These are phyloP conservation scores for Cicer bijugum DNA, from an alignment of 306 rosid genomes.

Conservation along the genomic window DNA sequence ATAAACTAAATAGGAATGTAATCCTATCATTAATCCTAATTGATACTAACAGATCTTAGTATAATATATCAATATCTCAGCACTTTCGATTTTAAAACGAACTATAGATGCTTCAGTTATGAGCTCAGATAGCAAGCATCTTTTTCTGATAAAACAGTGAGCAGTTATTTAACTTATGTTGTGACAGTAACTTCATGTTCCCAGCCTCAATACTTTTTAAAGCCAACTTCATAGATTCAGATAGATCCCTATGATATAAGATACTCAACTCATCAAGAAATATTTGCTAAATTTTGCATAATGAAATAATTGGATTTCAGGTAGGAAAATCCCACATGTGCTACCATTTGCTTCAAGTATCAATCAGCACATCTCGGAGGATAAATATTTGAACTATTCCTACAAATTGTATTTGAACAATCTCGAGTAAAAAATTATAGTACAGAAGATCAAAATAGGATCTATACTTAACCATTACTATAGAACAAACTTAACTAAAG, in stretches of 20 bases:
- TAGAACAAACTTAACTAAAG: slow-evolving; percentile 2
- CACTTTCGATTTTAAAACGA: background rate
- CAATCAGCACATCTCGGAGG: background rate
- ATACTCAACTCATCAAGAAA: slow-evolving; percentile 10
- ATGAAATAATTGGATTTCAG: slow-evolving; percentile 7
- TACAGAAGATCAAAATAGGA: background rate
- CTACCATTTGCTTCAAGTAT: slow-evolving; percentile 1
- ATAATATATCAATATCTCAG: background rate
- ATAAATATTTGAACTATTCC: slow-evolving; percentile 10
- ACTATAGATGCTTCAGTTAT: background rate
- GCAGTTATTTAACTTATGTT: too few relatives aligned
- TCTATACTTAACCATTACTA: background rate
- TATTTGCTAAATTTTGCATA: background rate
- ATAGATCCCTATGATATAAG: background rate
- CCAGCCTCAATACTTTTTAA: too few relatives aligned
- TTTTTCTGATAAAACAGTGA: too few relatives aligned
- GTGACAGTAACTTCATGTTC: too few relatives aligned
- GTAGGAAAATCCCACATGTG: background rate
- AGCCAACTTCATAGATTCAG: background rate
- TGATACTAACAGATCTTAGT: too few relatives aligned
- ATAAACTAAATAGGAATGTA: too few relatives aligned
- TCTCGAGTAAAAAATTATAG: background rate
- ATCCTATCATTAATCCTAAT: too few relatives aligned
- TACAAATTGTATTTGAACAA: slow-evolving; percentile 12
- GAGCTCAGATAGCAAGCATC: too few relatives aligned